Base-by-base conservation (phyloP, 2,329 filamentous ascomycete genomes). In the Metarhizium humberi region DNA sequence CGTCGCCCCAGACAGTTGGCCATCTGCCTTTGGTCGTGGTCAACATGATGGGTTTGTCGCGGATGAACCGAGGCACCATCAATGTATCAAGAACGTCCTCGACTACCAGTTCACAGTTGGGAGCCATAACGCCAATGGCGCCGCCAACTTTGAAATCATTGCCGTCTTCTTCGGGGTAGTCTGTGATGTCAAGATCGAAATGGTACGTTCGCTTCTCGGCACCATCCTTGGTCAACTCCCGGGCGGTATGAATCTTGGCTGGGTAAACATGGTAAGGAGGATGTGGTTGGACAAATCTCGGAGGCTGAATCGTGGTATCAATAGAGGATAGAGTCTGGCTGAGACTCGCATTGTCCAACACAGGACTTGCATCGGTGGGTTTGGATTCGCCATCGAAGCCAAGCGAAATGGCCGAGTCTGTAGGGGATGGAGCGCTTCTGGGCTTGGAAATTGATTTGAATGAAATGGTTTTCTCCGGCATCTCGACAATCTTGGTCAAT, bases 1-100 rank as follows among this genome's bases (percentile, higher is more conserved):
- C 92, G 2, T 95, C 90, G 46, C 92, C 94, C 94, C 94, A 99
- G 51, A 99, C 95, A 0, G 94, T 99, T 4, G 94, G 94, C 92
- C 92, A 99, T 51, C 94, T 82, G 38, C 92, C 92, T 58, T 79
- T 82, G 40, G 80, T 83, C 0, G 94, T 97, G 69, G 85, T 85
- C 62, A 97, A 74, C 18, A 87, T 76, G 18, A 96, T 80, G 14
- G 87, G 86, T 76, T 90, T 94, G 73, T 95, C 88, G 34, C 94
- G 87, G 57, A 94, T 78, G 66, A 87, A 89, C 42, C 84, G 86
- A 3, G 92, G 92, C 25, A 97, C 80, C 63, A 88, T 79, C 18
- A 99, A 82, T 29, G 87, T 76, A 65, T 96, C 85, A 61, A 99
- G 82, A 43, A 97, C 76, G 59, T 94, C 86, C 16, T 96, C 88